Base-by-base conservation (phyloP, 331 rosid genomes). In the Acacia pycnantha region DNA sequence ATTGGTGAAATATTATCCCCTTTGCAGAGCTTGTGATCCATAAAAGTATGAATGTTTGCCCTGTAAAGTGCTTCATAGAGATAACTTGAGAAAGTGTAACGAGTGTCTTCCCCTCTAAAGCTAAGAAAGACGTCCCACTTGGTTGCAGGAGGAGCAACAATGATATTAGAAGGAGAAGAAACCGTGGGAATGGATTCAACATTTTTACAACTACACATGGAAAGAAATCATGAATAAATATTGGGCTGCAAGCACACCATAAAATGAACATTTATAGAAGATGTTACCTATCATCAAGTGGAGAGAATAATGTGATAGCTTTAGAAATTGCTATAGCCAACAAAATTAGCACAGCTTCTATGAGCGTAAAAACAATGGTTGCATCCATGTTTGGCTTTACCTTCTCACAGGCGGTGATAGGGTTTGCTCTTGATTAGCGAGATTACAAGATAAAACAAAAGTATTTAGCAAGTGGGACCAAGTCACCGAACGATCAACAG, bases 61-160 rank as follows among this genome's bases (percentile, higher is more conserved):
- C 6, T 33, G 21, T 67, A n/a, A 8, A 74, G 10, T 9, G 67
- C 33, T 2, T 18, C 29, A 33, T 74, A 53, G 1, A 74, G 78
- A 74, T 53, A 14, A 40, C 53, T 69, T 4, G 33, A 21, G 19
- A 69, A 69, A 22, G 6, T 37, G 18, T 69, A 21, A 2, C 29
- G 33, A 12, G 74, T 69, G 31, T 69, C 74, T 43, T 64, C 70
- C 21, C 74, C 74, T 69, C 53, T 69, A 9, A 69, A 69, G 31
- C 31, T 69, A 5, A 69, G 74, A 13, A 68, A 40, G 1, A 69
- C 33, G 4, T 69, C 53, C 11, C 37, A 41, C 9, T 69, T 69
- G 31, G 29, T 69, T 10, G 18, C 19, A 69, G 53, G 74, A 41
- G 6, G 37, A 35, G 37, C 37, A 35, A 35, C 6, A 35, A 35